Percentiles rank a stretch among this genome's conserved stretches.
phyloP scores from a whole-genome alignment of 768 basidiomycete species.

The Serendipita sp. region DNA sequence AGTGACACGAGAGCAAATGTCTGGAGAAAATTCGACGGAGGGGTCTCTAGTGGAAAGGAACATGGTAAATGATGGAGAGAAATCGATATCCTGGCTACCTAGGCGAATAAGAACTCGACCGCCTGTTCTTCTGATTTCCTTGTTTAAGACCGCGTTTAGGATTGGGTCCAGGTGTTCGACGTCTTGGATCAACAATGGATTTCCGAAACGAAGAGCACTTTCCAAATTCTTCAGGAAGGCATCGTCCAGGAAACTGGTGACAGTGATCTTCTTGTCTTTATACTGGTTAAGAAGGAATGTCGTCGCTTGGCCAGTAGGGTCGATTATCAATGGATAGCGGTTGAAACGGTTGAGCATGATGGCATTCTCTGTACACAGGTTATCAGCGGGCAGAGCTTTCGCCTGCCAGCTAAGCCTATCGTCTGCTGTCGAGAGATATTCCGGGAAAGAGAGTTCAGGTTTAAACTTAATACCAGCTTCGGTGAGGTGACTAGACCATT shows the following conservation, averaged over 20 bases:
- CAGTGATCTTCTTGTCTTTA: constrained; percentile 89
- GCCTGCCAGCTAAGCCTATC: constrained; percentile 93
- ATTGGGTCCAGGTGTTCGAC: constrained; percentile 97
- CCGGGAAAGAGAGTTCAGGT: constrained; percentile 76
- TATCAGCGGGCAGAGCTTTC: constrained; percentile 88
- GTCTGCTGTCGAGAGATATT: constrained; percentile 93
- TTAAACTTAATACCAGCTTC: constrained; percentile 90
- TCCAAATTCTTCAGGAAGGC: constrained; percentile 97
- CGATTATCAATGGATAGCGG: constrained; percentile 93
- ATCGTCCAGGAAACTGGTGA: constrained; percentile 97
- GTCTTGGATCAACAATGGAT: constrained; percentile 91
- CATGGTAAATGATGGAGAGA: constrained; percentile 99
- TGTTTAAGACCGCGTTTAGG: constrained; percentile 91
- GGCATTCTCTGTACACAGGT: constrained; percentile 94
- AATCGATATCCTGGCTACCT: constrained; percentile 96
- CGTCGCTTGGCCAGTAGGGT: constrained; percentile 95
- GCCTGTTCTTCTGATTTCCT: constrained; percentile 87
- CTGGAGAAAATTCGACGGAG: constrained; percentile 93
- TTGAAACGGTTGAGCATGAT: constrained; percentile 98
- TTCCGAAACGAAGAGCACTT: constrained; percentile 96
- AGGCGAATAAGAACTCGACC: constrained; percentile 94
- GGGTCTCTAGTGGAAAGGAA: constrained; percentile 96
- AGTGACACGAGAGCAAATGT: constrained; percentile 93
- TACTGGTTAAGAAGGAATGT: constrained; percentile 88
- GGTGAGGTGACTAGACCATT: constrained; percentile 77